Base-by-base conservation (phyloP, 2,329 filamentous ascomycete genomes). In the Setomelanomma holmii region DNA sequence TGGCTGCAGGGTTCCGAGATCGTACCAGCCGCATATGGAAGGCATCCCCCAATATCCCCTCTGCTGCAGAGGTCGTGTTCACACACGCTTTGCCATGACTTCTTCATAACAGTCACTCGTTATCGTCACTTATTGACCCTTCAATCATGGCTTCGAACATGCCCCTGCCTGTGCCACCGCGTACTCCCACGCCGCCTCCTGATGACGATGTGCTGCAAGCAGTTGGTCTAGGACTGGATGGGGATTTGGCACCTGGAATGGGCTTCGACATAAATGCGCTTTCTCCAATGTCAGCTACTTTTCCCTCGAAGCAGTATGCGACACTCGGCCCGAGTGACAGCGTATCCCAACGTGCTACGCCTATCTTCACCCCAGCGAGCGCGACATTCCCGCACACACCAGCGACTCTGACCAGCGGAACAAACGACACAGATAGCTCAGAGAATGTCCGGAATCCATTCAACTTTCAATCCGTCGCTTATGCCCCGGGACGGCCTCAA, bases 401-500 rank as follows among this genome's bases (percentile, higher is more conserved):
- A 14, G 63, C 60, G 40, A 74, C 63, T 46, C 59, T 58, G 24
- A 49, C 61, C 41, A 71, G 66, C 46, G 68, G 64, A 1, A 55
- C 58, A 21, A 70, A 60, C 35, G 69, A 72, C 36, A 62, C 59
- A 11, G 70, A 72, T 46, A 65, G 64, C 6, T 68, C 68, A 10
- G 71, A 75, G 36, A 72, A 67, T 53, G 73, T 72, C 14, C 79
- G 78, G 50, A 90, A 87, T 60, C 93, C 93, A 0, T 98, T 99
- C 85, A 98, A 98, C 77, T 98, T 98, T 76, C 86, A 96, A 77
- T 90, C 93, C 1, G 71, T 77, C 43, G 70, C 76, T 56, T 82
- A 82, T 61, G 72, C 72, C 47, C 76, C 75, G 6, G 73, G 66
- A 1, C 88, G 90, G 71, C 83, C 87, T 40, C 88, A 92, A 71